A percentile compares a stretch with the other conserved stretches of the same genome.
Evolutionary conservation across 106 monocot species (phyloP).

Genomic region (Dendrobium huoshanense): DNA sequence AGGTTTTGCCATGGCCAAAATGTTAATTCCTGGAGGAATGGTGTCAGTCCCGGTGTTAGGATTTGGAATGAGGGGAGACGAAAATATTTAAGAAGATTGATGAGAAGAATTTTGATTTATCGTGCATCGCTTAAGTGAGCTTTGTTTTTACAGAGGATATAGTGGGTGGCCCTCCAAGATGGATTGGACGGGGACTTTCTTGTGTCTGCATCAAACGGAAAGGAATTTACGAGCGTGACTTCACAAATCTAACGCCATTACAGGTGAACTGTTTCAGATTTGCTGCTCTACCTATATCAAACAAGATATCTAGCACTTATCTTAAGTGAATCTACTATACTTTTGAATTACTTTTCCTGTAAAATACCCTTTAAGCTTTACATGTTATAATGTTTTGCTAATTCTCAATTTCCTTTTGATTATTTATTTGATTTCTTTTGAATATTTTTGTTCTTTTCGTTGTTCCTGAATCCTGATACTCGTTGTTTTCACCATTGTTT

Average conservation of each 20-base stretch:
- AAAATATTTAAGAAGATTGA: not conserved
- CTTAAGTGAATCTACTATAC: too few species aligned
- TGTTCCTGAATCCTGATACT: too few species aligned
- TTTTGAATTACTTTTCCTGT: not conserved
- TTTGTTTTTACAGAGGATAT: constrained; percentile 41
- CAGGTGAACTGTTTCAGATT: constrained; percentile 27
- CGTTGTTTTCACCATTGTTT: too few species aligned
- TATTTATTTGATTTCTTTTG: not conserved
- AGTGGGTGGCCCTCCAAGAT: constrained; percentile 63
- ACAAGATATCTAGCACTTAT: too few species aligned
- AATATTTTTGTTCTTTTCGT: not conserved
- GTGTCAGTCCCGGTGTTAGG: too few species aligned
- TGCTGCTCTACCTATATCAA: not conserved
- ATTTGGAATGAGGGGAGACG: too few species aligned
- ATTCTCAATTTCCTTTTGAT: too few species aligned
- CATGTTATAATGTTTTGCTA: too few species aligned
- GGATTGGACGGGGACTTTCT: constrained; percentile 78
- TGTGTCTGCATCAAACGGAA: constrained; percentile 75
- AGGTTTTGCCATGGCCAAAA: not conserved
- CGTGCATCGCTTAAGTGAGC: not conserved
- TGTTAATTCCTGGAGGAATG: too few species aligned
- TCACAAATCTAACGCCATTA: constrained; percentile 54
- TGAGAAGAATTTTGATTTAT: not conserved
- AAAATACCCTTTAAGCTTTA: not conserved
- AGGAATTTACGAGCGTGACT: constrained; percentile 49